Evolutionary conservation across 192 early-diverging fungal genomes (phyloP), one percentile per base, ranked within the genome.

Genomic region (Phycomyces blakesleeanus): DNA sequence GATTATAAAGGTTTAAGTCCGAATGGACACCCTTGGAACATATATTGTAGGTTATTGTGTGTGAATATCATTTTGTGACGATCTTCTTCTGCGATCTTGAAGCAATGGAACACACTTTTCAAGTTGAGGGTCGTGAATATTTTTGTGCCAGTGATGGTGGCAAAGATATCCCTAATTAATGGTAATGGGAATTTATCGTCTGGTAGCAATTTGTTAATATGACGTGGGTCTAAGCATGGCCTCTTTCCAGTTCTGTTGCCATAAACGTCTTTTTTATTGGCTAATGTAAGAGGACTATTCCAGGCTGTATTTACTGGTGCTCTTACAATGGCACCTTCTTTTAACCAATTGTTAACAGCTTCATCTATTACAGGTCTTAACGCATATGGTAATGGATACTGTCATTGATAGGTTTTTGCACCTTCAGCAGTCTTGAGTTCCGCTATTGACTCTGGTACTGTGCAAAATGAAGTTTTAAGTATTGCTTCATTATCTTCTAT

Each of bases 201-300:
- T 15, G 57, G 39, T 58, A 58, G 40, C 5, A 58, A 41, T 4
- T 58, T 26, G 24, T 58, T 58, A 14, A 58, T 41, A 22, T 38
- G 37, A 25, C 38, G 38, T 5, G 41, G 38, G 41, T 58, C 57
- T 3, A 58, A 24, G 15, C 57, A 58, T 0, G 41, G 38, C 40
- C 57, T 22, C 5, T 58, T 34, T 9, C 37, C 22, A 1, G 40
- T 14, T 38, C 14, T 58, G 2, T 58, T 22, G 1, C 57, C 38
- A 26, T 10, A 0, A 20, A 41, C 40, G 24, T 58, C 41, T 42
- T 39, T 9, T 10, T 58, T 58, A 16, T 34, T 20, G 22, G 41
- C 57, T 15, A 57, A 21, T 16, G 41, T 16, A 15, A 58, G 37
- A 22, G 57, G 57, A 22, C 21, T 42, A 15, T 58, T 58, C 38